These are phyloP conservation scores for Eimeria maxima DNA, from an alignment of 169 alveolate genomes.

Conservation along the genomic window DNA sequence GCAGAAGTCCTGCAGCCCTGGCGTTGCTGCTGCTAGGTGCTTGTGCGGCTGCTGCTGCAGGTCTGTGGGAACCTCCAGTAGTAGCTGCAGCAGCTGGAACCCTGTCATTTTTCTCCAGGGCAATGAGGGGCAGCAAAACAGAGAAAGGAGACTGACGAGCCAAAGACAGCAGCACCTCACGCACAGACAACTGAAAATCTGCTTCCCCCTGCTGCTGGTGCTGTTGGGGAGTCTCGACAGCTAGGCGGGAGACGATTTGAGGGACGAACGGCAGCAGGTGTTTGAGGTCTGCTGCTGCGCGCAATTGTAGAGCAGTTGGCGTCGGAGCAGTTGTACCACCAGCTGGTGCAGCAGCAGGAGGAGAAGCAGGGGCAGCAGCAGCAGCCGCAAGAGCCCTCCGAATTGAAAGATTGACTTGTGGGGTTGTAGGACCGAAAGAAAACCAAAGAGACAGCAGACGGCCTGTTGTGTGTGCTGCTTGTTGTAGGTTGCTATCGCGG, in stretches of 20 bases:
- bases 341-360: constrained; percentile 78
- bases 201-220: constrained; percentile 53
- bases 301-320: not conserved
- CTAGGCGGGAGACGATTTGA: constrained; percentile 85
- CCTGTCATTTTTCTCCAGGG: constrained; percentile 14
- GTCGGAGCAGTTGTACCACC: constrained; percentile 16
- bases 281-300: constrained; percentile 50
- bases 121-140: constrained; percentile 35
- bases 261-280: constrained; percentile 83
- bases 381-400: constrained; percentile 20
- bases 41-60: not conserved
- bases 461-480: constrained; percentile 47
- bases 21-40: constrained; percentile 46
- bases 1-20: constrained; percentile 49
- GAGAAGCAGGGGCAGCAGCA: constrained; percentile 66
- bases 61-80: not conserved
- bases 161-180: constrained; percentile 27
- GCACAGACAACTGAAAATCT: constrained; percentile 57
- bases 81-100: constrained; percentile 28
- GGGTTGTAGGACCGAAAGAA: constrained; percentile 24
- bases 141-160: constrained; percentile 29
- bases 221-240: constrained; percentile 4
- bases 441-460: constrained; percentile 75
- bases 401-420: constrained; percentile 9
- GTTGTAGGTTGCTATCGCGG: constrained; percentile 10